Evolutionary conservation across 1,139 yeast genomes (phyloP).

Genomic region (Pichia sp.): DNA sequence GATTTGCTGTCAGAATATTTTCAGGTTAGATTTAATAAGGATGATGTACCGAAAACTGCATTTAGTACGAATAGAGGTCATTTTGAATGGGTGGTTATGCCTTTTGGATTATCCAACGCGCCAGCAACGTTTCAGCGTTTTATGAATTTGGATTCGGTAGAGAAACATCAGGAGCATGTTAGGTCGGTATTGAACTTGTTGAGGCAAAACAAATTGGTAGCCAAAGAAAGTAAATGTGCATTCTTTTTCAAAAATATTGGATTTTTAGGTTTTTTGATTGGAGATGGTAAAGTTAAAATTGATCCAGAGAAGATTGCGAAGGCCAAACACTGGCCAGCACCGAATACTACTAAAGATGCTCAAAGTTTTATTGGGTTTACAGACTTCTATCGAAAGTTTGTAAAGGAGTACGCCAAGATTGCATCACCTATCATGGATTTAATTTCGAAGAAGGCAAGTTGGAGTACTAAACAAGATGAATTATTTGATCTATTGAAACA

Average conservation of each 20-base stretch:
- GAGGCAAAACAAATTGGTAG: neutral
- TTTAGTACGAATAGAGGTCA: slow-evolving; percentile 3
- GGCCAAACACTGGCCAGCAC: slow-evolving; percentile 6
- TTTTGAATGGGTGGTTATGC: slow-evolving; percentile 20
- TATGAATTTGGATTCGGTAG: slow-evolving; percentile 15
- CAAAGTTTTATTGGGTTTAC: slow-evolving; percentile 8
- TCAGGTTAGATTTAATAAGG: slow-evolving; percentile 14
- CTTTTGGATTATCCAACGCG: slow-evolving; percentile 19
- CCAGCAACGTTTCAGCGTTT: slow-evolving; percentile 11
- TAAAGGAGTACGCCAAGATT: no score
- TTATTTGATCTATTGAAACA: no score
- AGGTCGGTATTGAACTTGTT: slow-evolving; percentile 14
- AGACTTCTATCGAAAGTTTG: slow-evolving; percentile 3
- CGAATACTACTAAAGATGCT: slow-evolving; percentile 2
- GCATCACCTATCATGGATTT: no score
- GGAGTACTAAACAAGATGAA: no score
- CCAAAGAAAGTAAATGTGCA: slow-evolving; percentile 2
- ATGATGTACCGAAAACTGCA: neutral
- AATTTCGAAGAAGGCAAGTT: no score
- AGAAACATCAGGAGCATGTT: slow-evolving; percentile 17
- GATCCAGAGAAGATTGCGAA: slow-evolving; percentile 5
- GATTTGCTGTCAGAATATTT: slow-evolving; percentile 19
- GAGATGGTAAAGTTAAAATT: neutral
- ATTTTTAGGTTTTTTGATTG: slow-evolving; percentile 10
- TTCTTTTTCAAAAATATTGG: slow-evolving; percentile 4